A percentile compares a stretch with the other conserved stretches of the same genome.
Evolutionary conservation across 805 yeast genomes (phyloP).

Genomic region (Tetrapisispora namnaoensis): DNA sequence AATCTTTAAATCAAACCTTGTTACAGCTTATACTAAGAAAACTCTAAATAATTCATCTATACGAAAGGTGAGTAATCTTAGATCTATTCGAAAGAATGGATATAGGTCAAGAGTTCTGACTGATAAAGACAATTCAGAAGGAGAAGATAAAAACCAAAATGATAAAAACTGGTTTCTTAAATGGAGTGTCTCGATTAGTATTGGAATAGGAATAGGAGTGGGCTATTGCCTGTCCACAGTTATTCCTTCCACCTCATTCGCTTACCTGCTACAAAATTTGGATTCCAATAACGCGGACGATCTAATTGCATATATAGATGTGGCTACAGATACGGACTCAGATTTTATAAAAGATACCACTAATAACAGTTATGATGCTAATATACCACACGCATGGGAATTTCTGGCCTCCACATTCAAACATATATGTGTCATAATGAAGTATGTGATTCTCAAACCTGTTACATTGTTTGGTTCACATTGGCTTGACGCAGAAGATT

Average conservation of each 20-base stretch:
- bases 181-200: constrained; percentile 23
- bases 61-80: background rate
- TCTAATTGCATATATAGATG: background rate
- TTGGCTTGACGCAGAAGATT: background rate
- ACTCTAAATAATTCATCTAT: background rate
- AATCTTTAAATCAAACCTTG: constrained; percentile 1
- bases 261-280: background rate
- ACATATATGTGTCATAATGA: background rate
- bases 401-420: background rate
- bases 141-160: background rate
- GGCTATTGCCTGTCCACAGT: constrained; percentile 23
- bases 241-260: constrained; percentile 6
- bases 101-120: background rate
- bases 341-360: background rate
- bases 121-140: background rate
- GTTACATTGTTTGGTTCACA: background rate
- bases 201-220: constrained; percentile 22
- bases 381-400: background rate
- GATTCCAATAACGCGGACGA: background rate
- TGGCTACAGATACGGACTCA: background rate
- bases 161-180: constrained; percentile 9
- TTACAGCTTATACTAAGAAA: background rate
- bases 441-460: background rate
- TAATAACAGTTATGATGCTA: background rate
- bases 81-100: background rate